Base-by-base conservation (phyloP, 345 rosid species). In the Microthlaspi erraticum region DNA sequence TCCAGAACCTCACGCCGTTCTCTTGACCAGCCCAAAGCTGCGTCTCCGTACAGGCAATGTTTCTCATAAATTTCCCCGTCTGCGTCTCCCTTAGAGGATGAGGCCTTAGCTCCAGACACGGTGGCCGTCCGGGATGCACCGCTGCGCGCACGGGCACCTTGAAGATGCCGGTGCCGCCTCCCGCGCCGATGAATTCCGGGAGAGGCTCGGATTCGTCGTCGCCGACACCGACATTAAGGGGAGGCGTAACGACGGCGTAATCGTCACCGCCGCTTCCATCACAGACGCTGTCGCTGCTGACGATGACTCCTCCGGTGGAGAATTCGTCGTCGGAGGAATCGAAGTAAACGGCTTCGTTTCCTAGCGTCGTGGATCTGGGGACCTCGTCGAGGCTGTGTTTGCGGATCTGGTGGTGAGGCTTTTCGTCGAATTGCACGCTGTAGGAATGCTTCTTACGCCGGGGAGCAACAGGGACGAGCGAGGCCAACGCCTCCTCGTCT, bases 1-100 rank as follows among this genome's bases (percentile, higher is more conserved):
- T 84, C 99, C 99, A 91, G 66, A 85, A 82, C 64, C 98, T 76
- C 19, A 94, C 79, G 58, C 97, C 99, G 60, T 77, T 72, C 80
- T 94, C 99, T 68, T 86, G 91, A 17, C 99, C 97, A 0, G 95
- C 96, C 97, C 99, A 94, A 18, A 94, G 79, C 77, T 94, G 95
- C 1, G 84, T 81, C 53, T 84, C 84, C 9, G 96, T 89, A 52
- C 96, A 94, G 10, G 91, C 92, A 51, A 91, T 85, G 78, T 82
- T 91, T 68, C 96, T 83, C 74, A 94, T 59, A 79, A 89, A 94
- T 56, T 68, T 89, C 20, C 96, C 93, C 18, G 79, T 86, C 77
- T 94, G 99, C 2, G 99, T 91, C 80, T 94, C 99, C 78, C 92
- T 85, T 8, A 91, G 77, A 1, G 99, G 99, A 54, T 94, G 97